A percentile compares a stretch with the other conserved stretches of the same genome.
Conservation (phyloP, 2,329 filamentous ascomycete species). For the Scedosporium apiospermum region DNA sequence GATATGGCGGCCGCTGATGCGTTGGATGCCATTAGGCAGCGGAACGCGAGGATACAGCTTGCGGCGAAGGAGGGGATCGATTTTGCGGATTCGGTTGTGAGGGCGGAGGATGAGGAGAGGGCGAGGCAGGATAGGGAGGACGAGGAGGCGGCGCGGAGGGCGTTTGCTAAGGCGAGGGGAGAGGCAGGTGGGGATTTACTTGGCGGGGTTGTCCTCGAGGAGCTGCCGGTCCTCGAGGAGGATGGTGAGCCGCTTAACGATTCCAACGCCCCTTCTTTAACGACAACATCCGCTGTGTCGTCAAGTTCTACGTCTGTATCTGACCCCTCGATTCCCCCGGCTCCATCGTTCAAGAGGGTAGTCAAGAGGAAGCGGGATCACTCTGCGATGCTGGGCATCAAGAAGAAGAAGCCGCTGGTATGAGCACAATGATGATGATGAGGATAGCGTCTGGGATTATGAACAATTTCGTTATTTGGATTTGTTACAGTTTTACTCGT, state of each 20-base stretch:
- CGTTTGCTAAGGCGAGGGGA: constrained; percentile 59
- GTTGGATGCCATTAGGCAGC: constrained; percentile 83
- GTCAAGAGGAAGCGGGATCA: constrained; percentile 85
- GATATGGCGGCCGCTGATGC: constrained; percentile 98
- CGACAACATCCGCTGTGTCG: not conserved
- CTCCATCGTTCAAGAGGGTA: constrained; percentile 62
- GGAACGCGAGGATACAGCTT: constrained; percentile 80
- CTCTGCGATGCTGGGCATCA: constrained; percentile 68
- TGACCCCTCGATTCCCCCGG: constrained; percentile 19
- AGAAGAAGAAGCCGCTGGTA: constrained; percentile 63
- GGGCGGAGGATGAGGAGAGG: constrained; percentile 48
- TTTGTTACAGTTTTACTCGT: constrained; percentile 2
- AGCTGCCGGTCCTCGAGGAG: constrained; percentile 30
- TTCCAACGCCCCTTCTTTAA: constrained; percentile 1
- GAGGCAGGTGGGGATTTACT: constrained; percentile 32
- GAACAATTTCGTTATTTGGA: not conserved
- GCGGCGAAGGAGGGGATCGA: constrained; percentile 60
- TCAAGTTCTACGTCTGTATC: constrained; percentile 7
- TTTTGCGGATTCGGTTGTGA: constrained; percentile 40
- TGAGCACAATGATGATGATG: constrained; percentile 18
- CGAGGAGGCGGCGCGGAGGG: constrained; percentile 67
- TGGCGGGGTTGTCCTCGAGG: constrained; percentile 33
- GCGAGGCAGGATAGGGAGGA: constrained; percentile 69
- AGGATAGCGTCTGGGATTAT: not conserved
- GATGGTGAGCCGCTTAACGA: constrained; percentile 11